Percentiles rank a stretch among this genome's conserved stretches.
Conservation (phyloP, 139 green algal genomes). For the Chlorella ohadii region DNA sequence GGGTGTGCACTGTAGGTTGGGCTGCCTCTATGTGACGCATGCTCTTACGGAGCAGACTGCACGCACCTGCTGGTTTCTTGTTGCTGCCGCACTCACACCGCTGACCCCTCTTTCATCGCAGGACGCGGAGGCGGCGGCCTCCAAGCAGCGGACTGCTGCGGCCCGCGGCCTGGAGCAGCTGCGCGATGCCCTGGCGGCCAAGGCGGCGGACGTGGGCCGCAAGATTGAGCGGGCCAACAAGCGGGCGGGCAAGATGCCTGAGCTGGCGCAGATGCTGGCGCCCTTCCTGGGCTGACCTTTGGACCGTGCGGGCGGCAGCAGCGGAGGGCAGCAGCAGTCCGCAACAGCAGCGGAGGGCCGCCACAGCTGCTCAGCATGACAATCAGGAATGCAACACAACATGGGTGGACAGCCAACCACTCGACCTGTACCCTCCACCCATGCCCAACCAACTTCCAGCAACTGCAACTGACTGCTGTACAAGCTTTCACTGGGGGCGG, state of each 20-base stretch:
- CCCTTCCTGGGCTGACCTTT: constrained; percentile 29
- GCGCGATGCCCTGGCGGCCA: not conserved
- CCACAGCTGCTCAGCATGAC: too few relatives aligned
- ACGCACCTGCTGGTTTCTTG: too few relatives aligned
- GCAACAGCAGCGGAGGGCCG: not conserved
- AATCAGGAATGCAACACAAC: not conserved
- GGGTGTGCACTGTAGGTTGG: too few relatives aligned
- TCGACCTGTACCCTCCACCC: too few relatives aligned
- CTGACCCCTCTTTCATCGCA: not conserved
- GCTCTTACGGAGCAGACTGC: too few relatives aligned
- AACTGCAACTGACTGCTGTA: not conserved
- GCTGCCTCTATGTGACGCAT: too few relatives aligned
- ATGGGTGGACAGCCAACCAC: too few relatives aligned
- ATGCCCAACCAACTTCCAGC: too few relatives aligned
- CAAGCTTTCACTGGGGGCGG: too few relatives aligned
- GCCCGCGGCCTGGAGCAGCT: not conserved
- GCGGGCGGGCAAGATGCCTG: constrained; percentile 26
- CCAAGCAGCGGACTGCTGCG: not conserved
- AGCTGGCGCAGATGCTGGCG: constrained; percentile 33
- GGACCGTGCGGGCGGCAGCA: not conserved
- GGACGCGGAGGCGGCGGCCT: constrained; percentile 3
- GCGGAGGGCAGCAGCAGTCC: not conserved
- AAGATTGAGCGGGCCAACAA: constrained; percentile 15
- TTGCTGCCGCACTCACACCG: too few relatives aligned
- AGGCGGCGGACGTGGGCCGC: not conserved